phyloP scores from a whole-genome alignment of 164 flowering plant genomes.

The Tetracentron sinense region DNA sequence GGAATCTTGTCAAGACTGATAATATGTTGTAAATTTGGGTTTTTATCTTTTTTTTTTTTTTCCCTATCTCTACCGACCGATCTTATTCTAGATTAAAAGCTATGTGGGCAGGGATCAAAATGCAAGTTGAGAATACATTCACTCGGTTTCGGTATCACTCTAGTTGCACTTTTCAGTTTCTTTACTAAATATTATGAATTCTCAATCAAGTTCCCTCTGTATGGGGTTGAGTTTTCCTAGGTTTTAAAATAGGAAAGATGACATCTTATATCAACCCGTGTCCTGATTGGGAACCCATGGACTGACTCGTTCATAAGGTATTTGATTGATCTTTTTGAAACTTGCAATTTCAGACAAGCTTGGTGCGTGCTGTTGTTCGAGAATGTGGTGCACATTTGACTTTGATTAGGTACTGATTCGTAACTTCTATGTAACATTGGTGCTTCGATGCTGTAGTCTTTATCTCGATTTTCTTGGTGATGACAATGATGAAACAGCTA shows the following conservation, averaged over 20 bases:
- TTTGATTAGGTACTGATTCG: constrained; percentile 51
- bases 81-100: too few species aligned
- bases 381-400: constrained; percentile 82
- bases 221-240: not conserved
- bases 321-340: not conserved
- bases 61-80: too few species aligned
- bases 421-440: not conserved
- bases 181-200: not conserved
- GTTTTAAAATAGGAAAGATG: not conserved
- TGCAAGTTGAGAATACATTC: too few species aligned
- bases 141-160: not conserved
- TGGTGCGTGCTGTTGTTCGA: constrained; percentile 89
- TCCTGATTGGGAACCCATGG: not conserved
- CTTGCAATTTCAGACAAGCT: constrained; percentile 61
- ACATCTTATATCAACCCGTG: not conserved
- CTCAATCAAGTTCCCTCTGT: not conserved
- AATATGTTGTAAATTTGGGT: too few species aligned
- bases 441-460: not conserved
- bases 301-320: not conserved
- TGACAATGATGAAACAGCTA: not conserved
- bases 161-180: not conserved
- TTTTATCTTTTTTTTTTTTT: too few species aligned
- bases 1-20: too few species aligned
- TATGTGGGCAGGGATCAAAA: too few species aligned
- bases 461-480: not conserved